Evolutionary conservation across 352 stramenopile genomes (phyloP), one percentile per base, ranked within the genome.

Genomic region (Phytopythium helicoides): DNA sequence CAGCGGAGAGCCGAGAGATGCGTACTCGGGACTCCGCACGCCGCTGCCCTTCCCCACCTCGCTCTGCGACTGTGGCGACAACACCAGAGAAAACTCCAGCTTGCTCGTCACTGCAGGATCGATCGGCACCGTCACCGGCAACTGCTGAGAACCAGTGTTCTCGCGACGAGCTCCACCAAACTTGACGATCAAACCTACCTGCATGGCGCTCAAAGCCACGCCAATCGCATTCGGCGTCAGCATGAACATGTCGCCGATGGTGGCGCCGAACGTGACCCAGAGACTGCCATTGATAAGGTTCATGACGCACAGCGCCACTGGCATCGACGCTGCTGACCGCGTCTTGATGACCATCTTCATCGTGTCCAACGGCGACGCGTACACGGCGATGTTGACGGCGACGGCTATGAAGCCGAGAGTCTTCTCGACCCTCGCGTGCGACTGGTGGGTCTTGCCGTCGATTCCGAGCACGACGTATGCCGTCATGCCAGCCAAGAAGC

Each of bases 251-350:
- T 85, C 68, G 34, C 62, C 44, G 16, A 74, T 60, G 1, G 63
- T 66, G 33, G 68, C 53, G 3, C 67, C 68, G 38, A 81, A 85
- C 0, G 65, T 49, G 37, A 75, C 62, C 73, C 73, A 85, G 0
- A 77, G 62, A 31, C 65, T 51, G 26, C 76, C 73, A 55, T 75
- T 85, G 36, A 78, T 38, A 12, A 72, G 59, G 37, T 66, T 75
- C 4, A 79, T 56, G 23, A 56, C 45, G 35, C 68, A 64, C 15
- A 79, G 22, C 11, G 54, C 44, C 35, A 79, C 66, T 26, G 69
- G 62, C 22, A 79, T 62, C 25, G 68, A 79, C 16, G 65, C 58
- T 31, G 52, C 57, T 14, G 54, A 71, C 49, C 50, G 56, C 21
- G 62, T 67, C 47, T 50, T n/a, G 28, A 66, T 41, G 21, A 62